Conservation (phyloP, 1,139 yeast species). For the Magnusiomyces paraingens region DNA sequence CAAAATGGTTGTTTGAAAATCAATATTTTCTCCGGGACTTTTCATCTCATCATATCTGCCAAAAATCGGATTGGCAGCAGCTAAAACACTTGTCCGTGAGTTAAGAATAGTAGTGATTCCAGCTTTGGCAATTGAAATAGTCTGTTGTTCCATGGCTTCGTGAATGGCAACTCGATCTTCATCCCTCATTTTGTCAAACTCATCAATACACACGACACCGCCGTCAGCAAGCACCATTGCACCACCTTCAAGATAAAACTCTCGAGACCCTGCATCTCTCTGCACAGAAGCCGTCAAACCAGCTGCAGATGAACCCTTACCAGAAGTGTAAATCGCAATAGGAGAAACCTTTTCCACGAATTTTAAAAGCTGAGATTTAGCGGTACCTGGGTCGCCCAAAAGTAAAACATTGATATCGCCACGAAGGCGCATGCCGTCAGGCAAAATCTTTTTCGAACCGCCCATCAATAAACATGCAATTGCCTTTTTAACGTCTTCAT, state of each 20-base stretch:
- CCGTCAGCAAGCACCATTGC: conserved; percentile 99
- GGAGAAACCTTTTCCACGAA: conserved; percentile 95
- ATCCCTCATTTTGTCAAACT: conserved; percentile 98
- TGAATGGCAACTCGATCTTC: conserved; percentile 98
- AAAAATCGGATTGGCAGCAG: conserved; percentile 96
- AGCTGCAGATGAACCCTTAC: conserved; percentile 99
- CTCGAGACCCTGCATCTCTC: conserved; percentile 80
- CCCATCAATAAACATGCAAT: conserved; percentile 90
- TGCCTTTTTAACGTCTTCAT: conserved; percentile 85
- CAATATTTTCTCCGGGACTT: conserved; percentile 96
- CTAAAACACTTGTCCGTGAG: conserved; percentile 91
- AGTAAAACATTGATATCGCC: conserved; percentile 93
- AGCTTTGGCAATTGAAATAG: conserved; percentile 98
- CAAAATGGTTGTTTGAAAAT: conserved; percentile 91
- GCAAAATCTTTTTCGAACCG: conserved; percentile 85
- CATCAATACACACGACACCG: conserved; percentile 98
- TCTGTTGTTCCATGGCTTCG: conserved; percentile 99
- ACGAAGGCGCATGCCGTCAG: conserved; percentile 94
- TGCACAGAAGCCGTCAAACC: conserved; percentile 98
- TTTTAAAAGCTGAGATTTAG: conserved; percentile 90
- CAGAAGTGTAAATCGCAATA: conserved; percentile 91
- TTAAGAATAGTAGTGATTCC: conserved; percentile 95
- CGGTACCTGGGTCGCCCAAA: conserved; percentile 98
- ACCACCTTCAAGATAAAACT: conserved; percentile 96
- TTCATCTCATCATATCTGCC: conserved; percentile 95